phyloP scores from a whole-genome alignment of 805 yeast species.

The Zygosaccharomyces bailii region DNA sequence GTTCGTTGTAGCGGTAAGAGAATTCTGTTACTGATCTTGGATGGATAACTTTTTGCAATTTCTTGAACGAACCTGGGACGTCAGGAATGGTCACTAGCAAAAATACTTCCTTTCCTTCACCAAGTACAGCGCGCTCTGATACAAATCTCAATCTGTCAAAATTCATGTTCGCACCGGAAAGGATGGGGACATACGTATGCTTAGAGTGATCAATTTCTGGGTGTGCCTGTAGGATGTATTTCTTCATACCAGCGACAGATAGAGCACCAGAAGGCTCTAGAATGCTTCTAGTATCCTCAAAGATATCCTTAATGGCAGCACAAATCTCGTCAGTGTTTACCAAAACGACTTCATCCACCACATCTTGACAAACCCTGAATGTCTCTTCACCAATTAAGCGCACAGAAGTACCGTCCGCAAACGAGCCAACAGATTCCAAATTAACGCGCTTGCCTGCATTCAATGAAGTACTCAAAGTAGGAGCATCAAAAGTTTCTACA shows the following conservation, averaged over 20 bases:
- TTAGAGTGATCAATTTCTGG: slow-evolving; percentile 68
- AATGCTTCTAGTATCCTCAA: slow-evolving; percentile 90
- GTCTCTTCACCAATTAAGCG: slow-evolving; percentile 86
- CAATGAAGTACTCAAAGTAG: slow-evolving; percentile 78
- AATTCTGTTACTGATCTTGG: slow-evolving; percentile 95
- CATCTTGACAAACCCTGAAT: slow-evolving; percentile 69
- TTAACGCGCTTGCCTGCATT: slow-evolving; percentile 50
- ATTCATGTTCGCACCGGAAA: slow-evolving; percentile 98
- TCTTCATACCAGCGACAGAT: slow-evolving; percentile 90
- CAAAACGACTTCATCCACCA: slow-evolving; percentile 83
- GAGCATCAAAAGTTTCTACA: slow-evolving; percentile 94
- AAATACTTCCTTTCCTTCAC: slow-evolving; percentile 96
- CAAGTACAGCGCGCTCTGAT: slow-evolving; percentile 95
- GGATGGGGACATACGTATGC: slow-evolving; percentile 74
- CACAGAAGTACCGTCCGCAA: slow-evolving; percentile 99
- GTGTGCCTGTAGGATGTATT: slow-evolving; percentile 58
- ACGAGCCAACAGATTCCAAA: slow-evolving; percentile 79
- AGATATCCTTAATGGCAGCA: slow-evolving; percentile 96
- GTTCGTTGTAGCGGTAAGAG: slow-evolving; percentile 70
- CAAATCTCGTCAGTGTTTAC: slow-evolving; percentile 91
- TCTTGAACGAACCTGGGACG: slow-evolving; percentile 81
- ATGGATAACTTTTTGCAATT: slow-evolving; percentile 69
- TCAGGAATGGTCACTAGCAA: slow-evolving; percentile 90
- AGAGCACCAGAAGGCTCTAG: slow-evolving; percentile 98
- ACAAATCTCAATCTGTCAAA: slow-evolving; percentile 95